A percentile compares a stretch with the other conserved stretches of the same genome.
phyloP scores from a whole-genome alignment of 305 asterid species.

The Andrographis paniculata region DNA sequence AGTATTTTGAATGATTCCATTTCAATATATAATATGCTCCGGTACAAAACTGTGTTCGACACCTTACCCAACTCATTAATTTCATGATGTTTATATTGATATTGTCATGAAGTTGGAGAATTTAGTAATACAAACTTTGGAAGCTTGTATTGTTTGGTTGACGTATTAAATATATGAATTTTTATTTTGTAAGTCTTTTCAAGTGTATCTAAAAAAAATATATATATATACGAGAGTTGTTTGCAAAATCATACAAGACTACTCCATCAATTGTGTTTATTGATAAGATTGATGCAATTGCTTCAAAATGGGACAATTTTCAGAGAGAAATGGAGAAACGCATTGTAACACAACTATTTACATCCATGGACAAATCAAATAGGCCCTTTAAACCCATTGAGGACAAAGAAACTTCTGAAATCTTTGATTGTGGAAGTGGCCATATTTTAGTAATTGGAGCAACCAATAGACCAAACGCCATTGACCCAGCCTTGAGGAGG shows the following conservation, averaged over 20 bases:
- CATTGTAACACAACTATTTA: slow-evolving; percentile 82
- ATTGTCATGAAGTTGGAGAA: too few species aligned
- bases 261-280: slow-evolving; percentile 89
- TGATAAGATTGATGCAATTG: slow-evolving; percentile 90
- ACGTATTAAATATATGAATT: background rate
- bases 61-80: too few species aligned
- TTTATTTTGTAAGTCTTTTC: slow-evolving; percentile 18
- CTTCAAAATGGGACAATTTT: slow-evolving; percentile 79
- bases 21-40: too few species aligned
- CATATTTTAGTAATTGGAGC: slow-evolving; percentile 88
- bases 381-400: too few species aligned
- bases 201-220: slow-evolving; percentile 93
- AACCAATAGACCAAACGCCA: slow-evolving; percentile 81
- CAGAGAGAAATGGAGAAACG: slow-evolving; percentile 87
- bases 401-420: slow-evolving; percentile 23
- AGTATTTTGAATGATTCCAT: too few species aligned
- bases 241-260: slow-evolving; percentile 69
- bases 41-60: too few species aligned
- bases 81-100: too few species aligned
- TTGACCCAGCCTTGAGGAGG: slow-evolving; percentile 88
- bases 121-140: too few species aligned
- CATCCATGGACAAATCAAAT: slow-evolving; percentile 83
- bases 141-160: background rate
- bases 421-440: slow-evolving; percentile 34
- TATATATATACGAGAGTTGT: slow-evolving; percentile 69